Percentiles rank a stretch among this genome's conserved stretches.
These are phyloP conservation scores for Circinella umbellata DNA, from an alignment of 371 early-diverging fungal genomes.

Conservation along the genomic window DNA sequence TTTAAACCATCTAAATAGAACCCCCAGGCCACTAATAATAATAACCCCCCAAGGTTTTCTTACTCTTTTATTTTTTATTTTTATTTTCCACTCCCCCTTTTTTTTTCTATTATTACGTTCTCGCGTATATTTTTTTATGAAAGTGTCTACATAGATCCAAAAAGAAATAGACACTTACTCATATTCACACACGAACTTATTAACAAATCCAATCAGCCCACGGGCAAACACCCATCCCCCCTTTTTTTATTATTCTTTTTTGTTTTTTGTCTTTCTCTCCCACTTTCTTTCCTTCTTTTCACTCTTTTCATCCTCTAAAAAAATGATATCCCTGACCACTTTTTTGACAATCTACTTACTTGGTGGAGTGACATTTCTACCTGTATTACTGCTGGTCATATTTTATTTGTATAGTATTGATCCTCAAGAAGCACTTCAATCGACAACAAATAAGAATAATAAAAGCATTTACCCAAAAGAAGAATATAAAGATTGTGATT, in stretches of 20 bases:
- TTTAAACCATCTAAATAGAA: too few species aligned
- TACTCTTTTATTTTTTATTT: not conserved
- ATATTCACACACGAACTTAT: too few species aligned
- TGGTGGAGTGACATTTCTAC: slow-evolving; percentile 43
- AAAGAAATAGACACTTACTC: too few species aligned
- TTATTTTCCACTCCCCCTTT: not conserved
- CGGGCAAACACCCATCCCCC: not conserved
- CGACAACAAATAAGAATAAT: not conserved
- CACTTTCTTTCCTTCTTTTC: not conserved
- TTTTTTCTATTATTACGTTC: not conserved
- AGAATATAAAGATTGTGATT: slow-evolving; percentile 15
- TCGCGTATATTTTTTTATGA: too few species aligned
- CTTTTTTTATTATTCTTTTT: not conserved
- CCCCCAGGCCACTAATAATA: not conserved
- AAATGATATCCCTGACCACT: slow-evolving; percentile 23
- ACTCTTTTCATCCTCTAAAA: too few species aligned
- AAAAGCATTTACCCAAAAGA: slow-evolving; percentile 16
- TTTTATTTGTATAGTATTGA: slow-evolving; percentile 15
- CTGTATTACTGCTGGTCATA: slow-evolving; percentile 20
- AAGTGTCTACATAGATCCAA: too few species aligned
- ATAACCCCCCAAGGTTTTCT: too few species aligned
- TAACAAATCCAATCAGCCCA: too few species aligned
- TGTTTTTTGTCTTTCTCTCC: not conserved
- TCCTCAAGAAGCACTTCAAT: slow-evolving; percentile 1
- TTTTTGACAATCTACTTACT: slow-evolving; percentile 30